Percentiles rank a stretch among this genome's conserved stretches.
Evolutionary conservation across 306 rosid genomes (phyloP).

Genomic region (Ormosia semicastrata): DNA sequence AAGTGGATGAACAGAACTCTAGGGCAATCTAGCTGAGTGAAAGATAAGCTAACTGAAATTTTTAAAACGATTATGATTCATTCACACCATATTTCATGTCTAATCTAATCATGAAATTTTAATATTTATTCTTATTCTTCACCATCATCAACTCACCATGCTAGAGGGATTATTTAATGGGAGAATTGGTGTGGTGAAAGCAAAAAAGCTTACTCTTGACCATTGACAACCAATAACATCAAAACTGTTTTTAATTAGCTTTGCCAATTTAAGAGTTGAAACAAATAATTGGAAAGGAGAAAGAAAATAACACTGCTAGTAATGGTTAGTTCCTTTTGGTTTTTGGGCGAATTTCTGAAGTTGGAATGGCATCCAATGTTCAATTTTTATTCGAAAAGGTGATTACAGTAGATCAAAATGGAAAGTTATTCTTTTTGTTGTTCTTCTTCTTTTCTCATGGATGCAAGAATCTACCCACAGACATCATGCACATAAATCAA

Average conservation of each 20-base stretch:
- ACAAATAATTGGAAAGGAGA: background rate
- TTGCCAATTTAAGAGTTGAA: background rate
- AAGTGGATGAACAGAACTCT: conserved; percentile 4
- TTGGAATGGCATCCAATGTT: background rate
- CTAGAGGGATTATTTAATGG: background rate
- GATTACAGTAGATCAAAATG: background rate
- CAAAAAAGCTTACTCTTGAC: background rate
- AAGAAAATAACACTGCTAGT: background rate
- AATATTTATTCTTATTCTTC: conserved; percentile 1
- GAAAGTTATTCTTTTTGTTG: conserved; percentile 6
- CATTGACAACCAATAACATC: background rate
- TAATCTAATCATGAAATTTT: background rate
- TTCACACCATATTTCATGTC: background rate
- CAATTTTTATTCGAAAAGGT: background rate
- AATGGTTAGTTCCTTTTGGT: background rate
- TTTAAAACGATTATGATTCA: background rate
- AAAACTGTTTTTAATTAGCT: background rate
- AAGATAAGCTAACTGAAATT: background rate
- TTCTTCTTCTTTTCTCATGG: background rate
- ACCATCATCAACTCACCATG: background rate
- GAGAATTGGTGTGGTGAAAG: background rate
- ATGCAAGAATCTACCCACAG: background rate
- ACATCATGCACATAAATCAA: background rate
- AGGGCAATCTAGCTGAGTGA: conserved; percentile 4
- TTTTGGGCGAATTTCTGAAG: conserved; percentile 18